A percentile compares a stretch with the other conserved stretches of the same genome.
Conservation (phyloP, 768 basidiomycete genomes). For the Leccinum subgranulosum region DNA sequence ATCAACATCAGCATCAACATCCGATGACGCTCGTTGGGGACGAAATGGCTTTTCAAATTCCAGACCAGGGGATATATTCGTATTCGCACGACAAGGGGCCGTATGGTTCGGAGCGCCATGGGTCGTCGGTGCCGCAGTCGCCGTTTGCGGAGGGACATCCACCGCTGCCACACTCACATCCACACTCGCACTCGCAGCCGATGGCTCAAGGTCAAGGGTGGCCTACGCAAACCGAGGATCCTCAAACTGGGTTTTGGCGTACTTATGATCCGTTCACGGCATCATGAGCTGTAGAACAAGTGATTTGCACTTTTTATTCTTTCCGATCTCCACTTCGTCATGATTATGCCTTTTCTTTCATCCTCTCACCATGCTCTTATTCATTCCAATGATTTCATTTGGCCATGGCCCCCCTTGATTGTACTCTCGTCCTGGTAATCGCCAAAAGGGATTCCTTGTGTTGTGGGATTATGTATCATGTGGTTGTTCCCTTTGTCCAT, state of each 20-base stretch:
- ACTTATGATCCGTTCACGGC: not conserved
- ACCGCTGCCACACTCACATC: not conserved
- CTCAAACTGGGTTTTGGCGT: not conserved
- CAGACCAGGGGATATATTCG: conserved; percentile 15
- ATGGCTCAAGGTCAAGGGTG: not conserved
- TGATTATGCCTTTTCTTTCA: not conserved
- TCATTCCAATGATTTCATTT: not conserved
- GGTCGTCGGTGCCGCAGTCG: conserved; percentile 14
- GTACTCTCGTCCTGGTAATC: not conserved
- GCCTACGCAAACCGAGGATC: not conserved
- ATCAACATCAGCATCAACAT: not conserved
- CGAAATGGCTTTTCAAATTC: conserved; percentile 17
- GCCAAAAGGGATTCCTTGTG: not conserved
- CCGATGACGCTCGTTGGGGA: conserved; percentile 21
- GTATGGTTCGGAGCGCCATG: conserved; percentile 24
- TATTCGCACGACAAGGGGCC: conserved; percentile 24
- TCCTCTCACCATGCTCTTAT: not conserved
- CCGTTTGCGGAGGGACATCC: conserved; percentile 14
- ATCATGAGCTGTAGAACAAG: not conserved
- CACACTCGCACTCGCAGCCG: not conserved
- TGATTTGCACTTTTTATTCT: not conserved
- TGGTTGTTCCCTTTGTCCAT: not conserved
- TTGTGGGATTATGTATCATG: not conserved
- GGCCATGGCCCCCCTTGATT: not conserved
- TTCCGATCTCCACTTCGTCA: not conserved